phyloP scores from a whole-genome alignment of 2,329 filamentous ascomycete species.

The Pestalotiopsis sp. region DNA sequence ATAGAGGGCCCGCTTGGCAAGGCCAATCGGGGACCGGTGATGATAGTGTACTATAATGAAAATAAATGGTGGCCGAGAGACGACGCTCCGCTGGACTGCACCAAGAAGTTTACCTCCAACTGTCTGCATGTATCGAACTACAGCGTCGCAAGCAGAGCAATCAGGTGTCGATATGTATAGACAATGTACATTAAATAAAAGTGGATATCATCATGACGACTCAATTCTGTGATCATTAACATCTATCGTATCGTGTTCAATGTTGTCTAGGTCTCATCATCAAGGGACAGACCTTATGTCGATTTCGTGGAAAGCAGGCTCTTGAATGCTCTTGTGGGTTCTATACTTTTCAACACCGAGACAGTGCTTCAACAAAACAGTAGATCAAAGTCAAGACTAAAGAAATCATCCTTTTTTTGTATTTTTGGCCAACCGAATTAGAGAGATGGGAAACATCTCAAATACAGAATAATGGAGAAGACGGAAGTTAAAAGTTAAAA shows the following conservation, averaged over 20 bases:
- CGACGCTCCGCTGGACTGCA: not conserved
- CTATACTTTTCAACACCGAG: not conserved
- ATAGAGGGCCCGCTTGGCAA: slow-evolving; percentile 35
- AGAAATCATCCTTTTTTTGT: slow-evolving; percentile 26
- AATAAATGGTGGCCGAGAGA: not conserved
- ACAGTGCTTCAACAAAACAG: not conserved
- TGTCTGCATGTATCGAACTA: not conserved
- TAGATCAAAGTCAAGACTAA: slow-evolving; percentile 11
- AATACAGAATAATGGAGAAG: slow-evolving; percentile 27
- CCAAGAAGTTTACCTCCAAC: not conserved
- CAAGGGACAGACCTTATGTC: too few species aligned
- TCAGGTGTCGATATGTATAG: slow-evolving; percentile 4
- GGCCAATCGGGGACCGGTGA: not conserved
- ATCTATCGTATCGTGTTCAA: too few species aligned
- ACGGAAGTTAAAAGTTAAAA: slow-evolving; percentile 25
- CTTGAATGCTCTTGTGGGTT: too few species aligned
- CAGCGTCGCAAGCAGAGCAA: not conserved
- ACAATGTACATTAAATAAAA: slow-evolving; percentile 11
- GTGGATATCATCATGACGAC: slow-evolving; percentile 3
- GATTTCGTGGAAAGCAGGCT: too few species aligned
- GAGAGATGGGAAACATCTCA: slow-evolving; percentile 26
- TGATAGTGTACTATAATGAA: slow-evolving; percentile 7
- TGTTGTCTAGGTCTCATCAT: too few species aligned
- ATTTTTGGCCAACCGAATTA: slow-evolving; percentile 30
- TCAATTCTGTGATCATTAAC: not conserved